phyloP scores from a whole-genome alignment of 129 eudicot genomes.

The Flaveria bidentis region DNA sequence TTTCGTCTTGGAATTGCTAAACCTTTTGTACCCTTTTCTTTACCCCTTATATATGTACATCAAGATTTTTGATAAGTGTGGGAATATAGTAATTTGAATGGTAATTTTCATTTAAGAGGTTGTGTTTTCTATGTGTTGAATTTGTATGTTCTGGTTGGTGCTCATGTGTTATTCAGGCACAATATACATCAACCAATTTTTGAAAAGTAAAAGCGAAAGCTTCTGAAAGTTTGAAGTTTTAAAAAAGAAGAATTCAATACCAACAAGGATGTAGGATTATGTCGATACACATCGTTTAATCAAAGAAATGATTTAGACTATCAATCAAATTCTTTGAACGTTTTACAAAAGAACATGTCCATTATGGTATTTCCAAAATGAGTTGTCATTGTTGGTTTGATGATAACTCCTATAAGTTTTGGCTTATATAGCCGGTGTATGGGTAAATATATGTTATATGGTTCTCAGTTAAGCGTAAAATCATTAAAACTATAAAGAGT shows the following conservation, averaged over 20 bases:
- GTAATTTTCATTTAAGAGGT: neutral
- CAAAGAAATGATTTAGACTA: conserved; percentile 30
- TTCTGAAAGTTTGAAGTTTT: no score
- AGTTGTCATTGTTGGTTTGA: conserved; percentile 25
- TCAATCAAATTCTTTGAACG: conserved; percentile 13
- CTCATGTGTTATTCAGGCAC: neutral
- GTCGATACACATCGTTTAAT: no score
- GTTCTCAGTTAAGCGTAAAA: conserved; percentile 16
- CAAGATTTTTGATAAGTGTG: conserved; percentile 7
- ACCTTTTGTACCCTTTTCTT: neutral
- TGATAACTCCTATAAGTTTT: conserved; percentile 23
- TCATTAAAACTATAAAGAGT: conserved; percentile 18
- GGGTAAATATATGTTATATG: neutral
- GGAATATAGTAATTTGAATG: conserved; percentile 14
- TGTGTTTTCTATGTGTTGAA: neutral
- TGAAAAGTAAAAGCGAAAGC: no score
- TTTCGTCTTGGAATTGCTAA: neutral
- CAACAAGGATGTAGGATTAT: neutral
- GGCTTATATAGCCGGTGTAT: conserved; percentile 19
- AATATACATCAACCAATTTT: neutral
- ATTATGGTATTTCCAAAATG: conserved; percentile 38
- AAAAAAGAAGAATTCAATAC: no score
- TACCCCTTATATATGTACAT: conserved; percentile 10
- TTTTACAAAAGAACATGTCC: conserved; percentile 26
- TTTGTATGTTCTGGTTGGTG: neutral